These are phyloP conservation scores for Tagetes erecta DNA, from an alignment of 129 eudicot genomes.

Conservation along the genomic window DNA sequence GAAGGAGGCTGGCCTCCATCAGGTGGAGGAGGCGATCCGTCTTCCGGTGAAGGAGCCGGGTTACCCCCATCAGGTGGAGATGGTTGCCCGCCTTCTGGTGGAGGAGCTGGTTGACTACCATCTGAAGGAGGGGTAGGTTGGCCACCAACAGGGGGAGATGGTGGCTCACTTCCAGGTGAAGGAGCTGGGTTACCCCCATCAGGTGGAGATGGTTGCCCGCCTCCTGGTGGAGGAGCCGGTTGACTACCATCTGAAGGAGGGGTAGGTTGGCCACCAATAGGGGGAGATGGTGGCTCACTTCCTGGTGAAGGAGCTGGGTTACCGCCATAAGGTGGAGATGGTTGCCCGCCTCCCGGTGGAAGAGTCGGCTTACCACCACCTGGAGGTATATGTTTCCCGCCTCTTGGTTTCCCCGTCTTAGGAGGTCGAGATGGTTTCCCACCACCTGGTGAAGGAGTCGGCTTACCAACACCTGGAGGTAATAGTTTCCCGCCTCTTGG, in stretches of 20 bases:
- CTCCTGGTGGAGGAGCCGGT: background rate
- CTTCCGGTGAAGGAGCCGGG: background rate
- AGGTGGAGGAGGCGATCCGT: background rate
- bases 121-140: conserved; percentile 17
- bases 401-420: too few species aligned
- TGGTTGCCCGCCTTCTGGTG: background rate
- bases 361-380: background rate
- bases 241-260: background rate
- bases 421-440: too few species aligned
- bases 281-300: background rate
- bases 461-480: too few species aligned
- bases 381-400: background rate
- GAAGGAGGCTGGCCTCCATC: background rate
- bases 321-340: conserved; percentile 1
- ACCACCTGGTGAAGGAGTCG: too few species aligned
- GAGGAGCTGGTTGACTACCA: background rate
- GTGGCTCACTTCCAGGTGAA: background rate
- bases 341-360: background rate
- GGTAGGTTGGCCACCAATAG: background rate
- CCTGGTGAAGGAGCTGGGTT: background rate
- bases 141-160: conserved; percentile 15
- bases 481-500: background rate
- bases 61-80: conserved; percentile 16
- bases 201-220: background rate
- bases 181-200: background rate